These are phyloP conservation scores for Vicia villosa DNA, from an alignment of 306 rosid species.

Conservation along the genomic window DNA sequence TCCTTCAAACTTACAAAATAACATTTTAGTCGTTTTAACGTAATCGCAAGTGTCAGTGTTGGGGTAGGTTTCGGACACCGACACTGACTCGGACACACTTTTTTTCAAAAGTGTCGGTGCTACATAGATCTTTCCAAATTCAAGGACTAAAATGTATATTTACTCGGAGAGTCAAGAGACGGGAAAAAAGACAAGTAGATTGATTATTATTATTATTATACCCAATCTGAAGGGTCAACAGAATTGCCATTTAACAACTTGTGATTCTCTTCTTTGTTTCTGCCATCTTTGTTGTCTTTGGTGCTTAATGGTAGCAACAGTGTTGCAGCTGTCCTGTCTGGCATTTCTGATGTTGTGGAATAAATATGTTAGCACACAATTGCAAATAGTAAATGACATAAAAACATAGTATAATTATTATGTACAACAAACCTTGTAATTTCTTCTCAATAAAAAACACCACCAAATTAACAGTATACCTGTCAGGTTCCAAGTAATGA, in stretches of 20 bases:
- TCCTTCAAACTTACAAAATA: background rate
- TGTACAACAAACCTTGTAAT: conserved; percentile 65
- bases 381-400: conserved; percentile 28
- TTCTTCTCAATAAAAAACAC: conserved; percentile 89
- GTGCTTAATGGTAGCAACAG: conserved; percentile 66
- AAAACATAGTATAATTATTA: background rate
- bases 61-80: too few species aligned
- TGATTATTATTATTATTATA: conserved; percentile 40
- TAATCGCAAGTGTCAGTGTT: too few species aligned
- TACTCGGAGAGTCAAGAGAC: too few species aligned
- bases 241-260: conserved; percentile 84
- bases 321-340: conserved; percentile 70
- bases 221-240: conserved; percentile 87
- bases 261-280: conserved; percentile 83
- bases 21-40: too few species aligned
- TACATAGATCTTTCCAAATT: too few species aligned
- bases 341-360: conserved; percentile 61
- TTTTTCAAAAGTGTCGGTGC: too few species aligned
- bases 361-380: conserved; percentile 40
- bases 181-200: background rate
- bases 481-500: conserved; percentile 39
- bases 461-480: conserved; percentile 98
- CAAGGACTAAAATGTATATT: too few species aligned
- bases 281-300: conserved; percentile 84
- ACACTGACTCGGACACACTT: too few species aligned